Evolutionary conservation across 148 eudicot genomes (phyloP).

Genomic region (Polygonum maritimum): DNA sequence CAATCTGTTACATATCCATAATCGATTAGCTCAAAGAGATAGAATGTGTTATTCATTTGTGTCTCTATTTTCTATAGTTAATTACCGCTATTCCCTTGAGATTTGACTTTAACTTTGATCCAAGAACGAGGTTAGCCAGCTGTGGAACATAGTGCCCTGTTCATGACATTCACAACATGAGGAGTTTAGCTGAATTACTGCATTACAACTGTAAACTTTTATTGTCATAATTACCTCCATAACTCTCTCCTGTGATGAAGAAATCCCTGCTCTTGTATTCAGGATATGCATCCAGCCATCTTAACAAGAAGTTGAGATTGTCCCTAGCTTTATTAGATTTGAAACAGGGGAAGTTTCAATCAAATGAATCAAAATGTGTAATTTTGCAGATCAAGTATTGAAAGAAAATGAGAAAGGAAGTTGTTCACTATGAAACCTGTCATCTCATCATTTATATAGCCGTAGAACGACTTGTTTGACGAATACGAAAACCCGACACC

Average conservation of each 20-base stretch:
- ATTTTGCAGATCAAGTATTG: background rate
- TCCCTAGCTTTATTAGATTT: background rate
- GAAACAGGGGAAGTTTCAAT: background rate
- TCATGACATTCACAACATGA: slow-evolving; percentile 34
- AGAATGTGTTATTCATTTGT: background rate
- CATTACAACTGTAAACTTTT: background rate
- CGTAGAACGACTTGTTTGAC: background rate
- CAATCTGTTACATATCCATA: slow-evolving; percentile 31
- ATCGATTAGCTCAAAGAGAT: background rate
- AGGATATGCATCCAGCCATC: slow-evolving; percentile 52
- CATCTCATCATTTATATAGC: slow-evolving; percentile 1
- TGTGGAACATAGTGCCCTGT: slow-evolving; percentile 10
- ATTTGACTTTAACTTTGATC: background rate
- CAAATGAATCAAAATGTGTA: background rate
- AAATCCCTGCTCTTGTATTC: slow-evolving; percentile 39
- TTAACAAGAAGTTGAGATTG: slow-evolving; percentile 36
- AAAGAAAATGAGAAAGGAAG: background rate
- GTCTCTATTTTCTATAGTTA: background rate
- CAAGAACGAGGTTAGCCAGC: background rate
- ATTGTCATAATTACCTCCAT: slow-evolving; percentile 35
- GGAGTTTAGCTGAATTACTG: slow-evolving; percentile 34
- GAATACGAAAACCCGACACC: slow-evolving; percentile 10
- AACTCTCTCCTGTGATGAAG: slow-evolving; percentile 67
- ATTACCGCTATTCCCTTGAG: slow-evolving; percentile 9
- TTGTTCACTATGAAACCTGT: background rate